Base-by-base conservation (phyloP, 2,329 filamentous ascomycete genomes). In the Gaeumannomyces tritici region DNA sequence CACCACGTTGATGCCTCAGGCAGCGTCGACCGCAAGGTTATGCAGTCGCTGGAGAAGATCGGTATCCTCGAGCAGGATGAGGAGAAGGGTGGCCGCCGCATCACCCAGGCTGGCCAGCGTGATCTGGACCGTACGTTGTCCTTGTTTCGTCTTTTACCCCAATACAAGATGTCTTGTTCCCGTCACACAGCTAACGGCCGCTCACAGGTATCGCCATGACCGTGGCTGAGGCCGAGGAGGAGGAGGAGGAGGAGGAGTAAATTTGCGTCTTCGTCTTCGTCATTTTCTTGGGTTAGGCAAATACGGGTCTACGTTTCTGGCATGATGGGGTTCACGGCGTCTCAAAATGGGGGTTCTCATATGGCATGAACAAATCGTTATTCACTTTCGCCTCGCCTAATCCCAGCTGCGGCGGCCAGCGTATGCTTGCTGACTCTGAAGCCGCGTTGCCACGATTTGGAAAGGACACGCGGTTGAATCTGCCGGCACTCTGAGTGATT, bases 41-140 rank as follows among this genome's bases (percentile, higher is more conserved):
- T 97, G 79, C 95, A 99, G 86, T 84, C 93, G 66, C 90, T 99
- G 64, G 95, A 97, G 90, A 97, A 98, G 90, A 97, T 99, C 74
- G 93, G 93, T 79, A 93, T 99, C 72, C 83, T 99, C 67, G 95
- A 99, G 89, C 84, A 90, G 76, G 93, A 97, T 74, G 93, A 97
- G 86, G 93, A 98, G 71, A 96, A 96, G 87, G 95, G 95, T 80
- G 95, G 95, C 75, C 91, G 95, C 77, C 89, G 95, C 79, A 98
- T 99, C 83, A 98, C 95, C 74, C 92, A 98, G 86, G 87, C 88
- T 75, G 95, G 95, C 77, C 93, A 97, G 88, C 91, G 95, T 85
- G 95, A 99, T 89, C 86, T 99, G 86, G 95, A 98, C 85, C 93
- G 86, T 61, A 61, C 24, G 60, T 82, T 76, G 8, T 26, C 1